Conservation (phyloP, 2,329 filamentous ascomycete species). For the Phialophora expanda region DNA sequence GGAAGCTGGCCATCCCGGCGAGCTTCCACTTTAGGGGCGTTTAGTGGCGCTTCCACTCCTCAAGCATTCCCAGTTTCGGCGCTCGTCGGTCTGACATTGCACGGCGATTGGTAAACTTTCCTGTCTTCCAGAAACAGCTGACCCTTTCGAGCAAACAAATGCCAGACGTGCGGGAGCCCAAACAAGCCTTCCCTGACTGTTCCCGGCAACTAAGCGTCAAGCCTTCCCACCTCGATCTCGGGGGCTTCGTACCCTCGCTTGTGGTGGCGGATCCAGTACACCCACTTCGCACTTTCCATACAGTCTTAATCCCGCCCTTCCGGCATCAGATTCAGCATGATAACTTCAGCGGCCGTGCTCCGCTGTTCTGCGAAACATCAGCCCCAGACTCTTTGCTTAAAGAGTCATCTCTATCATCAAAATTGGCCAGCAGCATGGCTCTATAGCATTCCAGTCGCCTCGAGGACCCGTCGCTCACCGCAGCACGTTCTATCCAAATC, state of each 20-base stretch:
- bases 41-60: constrained; percentile 5
- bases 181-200: background rate
- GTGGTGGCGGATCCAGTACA: constrained; percentile 2
- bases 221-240: constrained; percentile 10
- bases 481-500: background rate
- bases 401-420: background rate
- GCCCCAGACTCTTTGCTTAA: background rate
- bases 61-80: constrained; percentile 8
- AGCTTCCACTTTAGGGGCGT: background rate
- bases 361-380: background rate
- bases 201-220: background rate
- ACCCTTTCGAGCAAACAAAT: constrained; percentile 4
- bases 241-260: constrained; percentile 1
- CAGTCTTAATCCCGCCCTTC: background rate
- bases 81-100: background rate
- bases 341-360: background rate
- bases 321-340: constrained; percentile 7
- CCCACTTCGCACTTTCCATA: constrained; percentile 1
- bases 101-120: background rate
- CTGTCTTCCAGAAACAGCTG: constrained; percentile 7
- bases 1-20: constrained; percentile 7
- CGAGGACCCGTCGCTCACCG: background rate
- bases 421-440: constrained; percentile 4
- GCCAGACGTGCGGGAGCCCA: background rate
- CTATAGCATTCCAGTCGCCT: background rate